These are phyloP conservation scores for Sabuloglossum arenarium DNA, from an alignment of 495 filamentous ascomycete genomes.

Conservation along the genomic window DNA sequence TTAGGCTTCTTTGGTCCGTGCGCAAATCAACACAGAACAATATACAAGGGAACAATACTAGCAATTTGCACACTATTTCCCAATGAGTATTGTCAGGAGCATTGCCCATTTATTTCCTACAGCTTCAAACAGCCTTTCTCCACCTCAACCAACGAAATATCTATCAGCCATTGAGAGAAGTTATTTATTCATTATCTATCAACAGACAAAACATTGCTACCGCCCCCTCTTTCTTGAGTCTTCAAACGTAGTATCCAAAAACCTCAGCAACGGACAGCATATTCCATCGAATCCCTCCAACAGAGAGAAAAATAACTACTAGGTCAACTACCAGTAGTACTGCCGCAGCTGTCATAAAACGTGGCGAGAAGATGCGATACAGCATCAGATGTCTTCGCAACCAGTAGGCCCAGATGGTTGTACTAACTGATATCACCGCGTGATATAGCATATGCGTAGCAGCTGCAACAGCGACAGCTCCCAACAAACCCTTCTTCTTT, in stretches of 20 bases:
- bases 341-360: constrained; percentile 67
- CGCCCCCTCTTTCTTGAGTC: background rate
- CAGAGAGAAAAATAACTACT: constrained; percentile 40
- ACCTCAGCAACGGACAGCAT: constrained; percentile 61
- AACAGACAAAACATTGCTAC: background rate
- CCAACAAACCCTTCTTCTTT: constrained; percentile 36
- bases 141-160: too few species aligned
- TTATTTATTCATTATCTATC: background rate
- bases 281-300: constrained; percentile 53
- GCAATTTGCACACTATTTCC: too few species aligned
- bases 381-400: constrained; percentile 87
- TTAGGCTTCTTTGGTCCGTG: background rate
- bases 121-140: too few species aligned
- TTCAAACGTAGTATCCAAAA: constrained; percentile 34
- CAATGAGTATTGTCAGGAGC: too few species aligned
- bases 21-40: background rate
- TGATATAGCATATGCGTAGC: constrained; percentile 60
- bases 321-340: constrained; percentile 59
- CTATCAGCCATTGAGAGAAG: background rate
- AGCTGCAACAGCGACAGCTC: constrained; percentile 44
- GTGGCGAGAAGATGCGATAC: constrained; percentile 80
- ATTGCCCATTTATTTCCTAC: background rate
- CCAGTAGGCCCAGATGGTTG: constrained; percentile 70
- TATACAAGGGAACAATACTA: too few species aligned
- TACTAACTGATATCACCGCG: constrained; percentile 59